A percentile compares a stretch with the other conserved stretches of the same genome.
Conservation (phyloP, 352 stramenopile genomes). For the Paralagenidium karlingii region DNA sequence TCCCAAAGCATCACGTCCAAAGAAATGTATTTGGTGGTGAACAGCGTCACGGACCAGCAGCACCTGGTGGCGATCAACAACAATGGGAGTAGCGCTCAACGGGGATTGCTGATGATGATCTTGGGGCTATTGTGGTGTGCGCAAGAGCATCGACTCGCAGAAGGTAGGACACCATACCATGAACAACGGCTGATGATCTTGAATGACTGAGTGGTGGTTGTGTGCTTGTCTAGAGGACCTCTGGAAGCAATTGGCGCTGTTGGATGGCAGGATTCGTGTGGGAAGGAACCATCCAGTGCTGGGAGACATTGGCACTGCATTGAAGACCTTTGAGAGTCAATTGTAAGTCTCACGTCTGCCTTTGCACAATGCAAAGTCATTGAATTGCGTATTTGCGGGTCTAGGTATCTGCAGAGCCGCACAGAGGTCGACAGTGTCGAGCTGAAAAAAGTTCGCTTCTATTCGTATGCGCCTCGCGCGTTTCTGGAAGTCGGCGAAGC, state of each 20-base stretch:
- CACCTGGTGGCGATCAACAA: constrained; percentile 70
- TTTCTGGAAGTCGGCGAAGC: constrained; percentile 72
- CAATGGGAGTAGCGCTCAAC: constrained; percentile 35
- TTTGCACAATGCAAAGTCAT: neutral
- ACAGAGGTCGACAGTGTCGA: constrained; percentile 64
- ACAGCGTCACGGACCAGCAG: constrained; percentile 50
- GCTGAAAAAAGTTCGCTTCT: constrained; percentile 68
- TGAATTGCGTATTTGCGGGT: neutral
- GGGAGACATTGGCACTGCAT: constrained; percentile 43
- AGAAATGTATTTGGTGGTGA: constrained; percentile 73
- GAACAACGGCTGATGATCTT: neutral
- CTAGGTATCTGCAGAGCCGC: constrained; percentile 52
- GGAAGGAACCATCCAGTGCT: constrained; percentile 54
- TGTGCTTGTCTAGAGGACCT: constrained; percentile 37
- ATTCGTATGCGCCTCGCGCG: constrained; percentile 47
- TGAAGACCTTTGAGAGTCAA: constrained; percentile 76
- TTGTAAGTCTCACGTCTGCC: constrained; percentile 23
- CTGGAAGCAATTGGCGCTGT: constrained; percentile 57
- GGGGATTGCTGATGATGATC: constrained; percentile 72
- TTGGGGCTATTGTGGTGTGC: constrained; percentile 75
- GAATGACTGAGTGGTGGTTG: neutral
- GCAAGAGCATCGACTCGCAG: constrained; percentile 34
- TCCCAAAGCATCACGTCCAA: no score
- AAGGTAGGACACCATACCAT: constrained; percentile 23
- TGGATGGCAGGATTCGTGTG: constrained; percentile 45